Conservation (phyloP, 495 filamentous ascomycete genomes). For the Penicillium daleae region DNA sequence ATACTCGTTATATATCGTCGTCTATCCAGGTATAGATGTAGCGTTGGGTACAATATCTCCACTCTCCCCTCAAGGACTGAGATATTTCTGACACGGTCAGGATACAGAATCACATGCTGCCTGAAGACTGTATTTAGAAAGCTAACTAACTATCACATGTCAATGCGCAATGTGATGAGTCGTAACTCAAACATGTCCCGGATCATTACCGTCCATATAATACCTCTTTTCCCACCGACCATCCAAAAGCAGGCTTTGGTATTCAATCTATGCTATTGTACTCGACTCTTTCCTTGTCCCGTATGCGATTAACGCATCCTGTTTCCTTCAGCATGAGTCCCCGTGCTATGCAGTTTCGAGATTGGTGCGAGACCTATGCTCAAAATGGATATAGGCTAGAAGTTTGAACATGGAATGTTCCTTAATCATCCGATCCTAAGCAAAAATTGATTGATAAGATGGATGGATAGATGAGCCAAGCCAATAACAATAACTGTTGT, state of each 20-base stretch:
- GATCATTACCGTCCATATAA: too few relatives aligned
- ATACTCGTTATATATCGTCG: neutral
- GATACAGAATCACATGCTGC: neutral
- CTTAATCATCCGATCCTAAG: neutral
- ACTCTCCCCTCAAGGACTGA: neutral
- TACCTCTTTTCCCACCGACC: too few relatives aligned
- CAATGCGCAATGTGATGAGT: neutral
- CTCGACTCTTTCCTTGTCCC: neutral
- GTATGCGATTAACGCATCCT: neutral
- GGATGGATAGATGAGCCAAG: too few relatives aligned
- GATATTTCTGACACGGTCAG: neutral
- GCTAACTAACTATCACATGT: neutral
- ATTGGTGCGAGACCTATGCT: neutral
- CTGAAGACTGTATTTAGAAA: neutral
- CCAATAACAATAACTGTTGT: too few relatives aligned
- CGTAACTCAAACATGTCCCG: neutral
- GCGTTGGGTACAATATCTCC: too few relatives aligned
- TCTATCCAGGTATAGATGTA: too few relatives aligned
- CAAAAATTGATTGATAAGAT: neutral
- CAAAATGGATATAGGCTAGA: neutral
- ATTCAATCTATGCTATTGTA: too few relatives aligned
- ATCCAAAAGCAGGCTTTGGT: too few relatives aligned
- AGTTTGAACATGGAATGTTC: neutral
- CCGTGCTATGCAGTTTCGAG: neutral
- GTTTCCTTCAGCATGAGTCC: neutral